phyloP scores from a whole-genome alignment of 805 yeast species.

The Schwanniomyces vanrijiae region DNA sequence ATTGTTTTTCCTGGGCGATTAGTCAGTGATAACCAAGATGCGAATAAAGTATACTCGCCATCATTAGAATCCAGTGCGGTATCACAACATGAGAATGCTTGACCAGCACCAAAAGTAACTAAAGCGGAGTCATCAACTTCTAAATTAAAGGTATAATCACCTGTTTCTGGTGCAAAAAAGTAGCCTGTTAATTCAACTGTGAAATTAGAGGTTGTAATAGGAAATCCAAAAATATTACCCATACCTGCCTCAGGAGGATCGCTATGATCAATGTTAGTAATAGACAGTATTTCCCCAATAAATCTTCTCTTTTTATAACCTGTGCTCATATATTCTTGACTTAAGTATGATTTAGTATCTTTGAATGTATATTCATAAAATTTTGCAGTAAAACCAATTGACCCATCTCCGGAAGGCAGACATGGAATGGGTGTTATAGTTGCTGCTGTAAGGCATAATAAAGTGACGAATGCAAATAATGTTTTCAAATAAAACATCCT shows the following conservation, averaged over 20 bases:
- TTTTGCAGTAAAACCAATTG: constrained; percentile 3
- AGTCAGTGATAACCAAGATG: background rate
- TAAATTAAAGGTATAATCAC: constrained; percentile 22
- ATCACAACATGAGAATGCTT: constrained; percentile 34
- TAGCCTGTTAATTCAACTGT: constrained; percentile 20
- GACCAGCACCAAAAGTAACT: constrained; percentile 26
- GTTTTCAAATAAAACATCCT: too few species aligned
- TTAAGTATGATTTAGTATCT: background rate
- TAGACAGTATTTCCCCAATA: background rate
- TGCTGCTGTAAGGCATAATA: background rate
- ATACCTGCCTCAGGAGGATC: background rate
- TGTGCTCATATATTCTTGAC: background rate
- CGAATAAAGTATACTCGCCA: background rate
- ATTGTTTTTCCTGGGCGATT: background rate
- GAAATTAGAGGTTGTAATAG: constrained; percentile 14
- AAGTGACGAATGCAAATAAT: background rate
- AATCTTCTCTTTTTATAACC: background rate
- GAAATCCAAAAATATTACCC: constrained; percentile 1
- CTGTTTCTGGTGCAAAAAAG: constrained; percentile 21
- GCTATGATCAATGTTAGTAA: background rate
- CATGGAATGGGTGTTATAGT: background rate
- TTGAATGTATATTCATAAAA: constrained; percentile 2
- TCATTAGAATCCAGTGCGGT: background rate
- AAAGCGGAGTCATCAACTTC: constrained; percentile 29
- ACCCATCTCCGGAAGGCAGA: background rate